Percentiles rank a stretch among this genome's conserved stretches.
phyloP scores from a whole-genome alignment of 2,329 filamentous ascomycete genomes.

The Arthroderma sp. region DNA sequence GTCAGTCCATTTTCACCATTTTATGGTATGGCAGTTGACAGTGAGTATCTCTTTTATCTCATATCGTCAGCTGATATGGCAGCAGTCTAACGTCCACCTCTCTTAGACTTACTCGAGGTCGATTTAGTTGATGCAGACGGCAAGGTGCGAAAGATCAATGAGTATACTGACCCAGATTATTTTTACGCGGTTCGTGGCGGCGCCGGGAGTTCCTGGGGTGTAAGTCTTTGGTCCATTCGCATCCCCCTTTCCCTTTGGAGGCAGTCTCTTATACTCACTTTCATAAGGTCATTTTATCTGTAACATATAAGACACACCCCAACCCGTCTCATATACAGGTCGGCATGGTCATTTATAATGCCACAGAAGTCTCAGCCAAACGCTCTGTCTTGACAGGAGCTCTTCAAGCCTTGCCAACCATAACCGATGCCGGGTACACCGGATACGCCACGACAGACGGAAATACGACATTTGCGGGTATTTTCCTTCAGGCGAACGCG shows the following conservation, averaged over 20 bases:
- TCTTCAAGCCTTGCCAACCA: conserved; percentile 14
- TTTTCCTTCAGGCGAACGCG: conserved; percentile 20
- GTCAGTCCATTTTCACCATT: conserved; percentile 16
- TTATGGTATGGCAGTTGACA: conserved; percentile 18
- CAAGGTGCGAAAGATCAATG: conserved; percentile 12
- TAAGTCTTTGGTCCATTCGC: conserved; percentile 7
- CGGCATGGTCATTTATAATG: conserved; percentile 17
- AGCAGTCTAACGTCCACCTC: not conserved
- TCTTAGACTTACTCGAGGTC: conserved; percentile 14
- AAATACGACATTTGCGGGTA: conserved; percentile 15
- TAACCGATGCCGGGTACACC: conserved; percentile 19
- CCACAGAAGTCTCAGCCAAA: conserved; percentile 11
- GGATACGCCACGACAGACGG: conserved; percentile 14
- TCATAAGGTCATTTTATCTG: conserved; percentile 13
- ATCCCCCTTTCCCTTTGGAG: not conserved
- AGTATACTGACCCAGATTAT: conserved; percentile 16
- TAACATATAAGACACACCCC: conserved; percentile 17
- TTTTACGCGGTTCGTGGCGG: conserved; percentile 18
- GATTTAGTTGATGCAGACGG: conserved; percentile 14
- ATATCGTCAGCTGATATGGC: too few relatives aligned
- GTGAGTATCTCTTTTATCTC: conserved; percentile 8
- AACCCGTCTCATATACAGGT: conserved; percentile 18
- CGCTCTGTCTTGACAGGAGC: conserved; percentile 13
- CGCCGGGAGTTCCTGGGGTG: conserved; percentile 16
- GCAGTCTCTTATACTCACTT: not conserved